phyloP scores from a whole-genome alignment of 2,329 filamentous ascomycete genomes.

The Coniosporium tulheliwenetii region DNA sequence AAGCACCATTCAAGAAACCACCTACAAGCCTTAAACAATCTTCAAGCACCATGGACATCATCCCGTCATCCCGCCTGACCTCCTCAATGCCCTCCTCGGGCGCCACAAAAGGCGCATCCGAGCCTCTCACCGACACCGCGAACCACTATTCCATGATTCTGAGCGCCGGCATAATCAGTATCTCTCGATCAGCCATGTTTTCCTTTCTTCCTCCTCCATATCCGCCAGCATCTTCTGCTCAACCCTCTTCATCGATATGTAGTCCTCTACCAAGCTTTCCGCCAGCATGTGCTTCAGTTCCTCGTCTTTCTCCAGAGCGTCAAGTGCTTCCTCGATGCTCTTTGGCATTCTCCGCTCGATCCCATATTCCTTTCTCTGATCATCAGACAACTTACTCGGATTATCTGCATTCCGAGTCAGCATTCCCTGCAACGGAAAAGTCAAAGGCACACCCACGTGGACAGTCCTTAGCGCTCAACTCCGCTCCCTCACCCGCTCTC shows the following conservation, averaged over 20 bases:
- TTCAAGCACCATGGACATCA: too few relatives aligned
- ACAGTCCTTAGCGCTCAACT: slow-evolving; percentile 34
- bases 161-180: slow-evolving; percentile 29
- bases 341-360: slow-evolving; percentile 39
- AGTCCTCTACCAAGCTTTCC: slow-evolving; percentile 37
- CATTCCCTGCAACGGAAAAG: neutral
- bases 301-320: slow-evolving; percentile 32
- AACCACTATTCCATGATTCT: slow-evolving; percentile 1
- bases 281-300: slow-evolving; percentile 33
- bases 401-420: slow-evolving; percentile 20
- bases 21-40: too few relatives aligned
- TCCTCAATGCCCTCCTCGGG: too few relatives aligned
- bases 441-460: slow-evolving; percentile 7
- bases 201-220: slow-evolving; percentile 33
- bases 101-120: too few relatives aligned
- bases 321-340: slow-evolving; percentile 39
- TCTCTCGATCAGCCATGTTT: slow-evolving; percentile 48
- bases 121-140: too few relatives aligned
- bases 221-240: slow-evolving; percentile 36
- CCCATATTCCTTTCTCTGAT: slow-evolving; percentile 34
- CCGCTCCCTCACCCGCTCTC: slow-evolving; percentile 23
- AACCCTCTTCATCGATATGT: slow-evolving; percentile 40
- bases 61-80: too few relatives aligned
- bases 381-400: slow-evolving; percentile 32
- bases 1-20: too few relatives aligned